Base-by-base conservation (phyloP, 768 basidiomycete genomes). In the Lactarius indigo region DNA sequence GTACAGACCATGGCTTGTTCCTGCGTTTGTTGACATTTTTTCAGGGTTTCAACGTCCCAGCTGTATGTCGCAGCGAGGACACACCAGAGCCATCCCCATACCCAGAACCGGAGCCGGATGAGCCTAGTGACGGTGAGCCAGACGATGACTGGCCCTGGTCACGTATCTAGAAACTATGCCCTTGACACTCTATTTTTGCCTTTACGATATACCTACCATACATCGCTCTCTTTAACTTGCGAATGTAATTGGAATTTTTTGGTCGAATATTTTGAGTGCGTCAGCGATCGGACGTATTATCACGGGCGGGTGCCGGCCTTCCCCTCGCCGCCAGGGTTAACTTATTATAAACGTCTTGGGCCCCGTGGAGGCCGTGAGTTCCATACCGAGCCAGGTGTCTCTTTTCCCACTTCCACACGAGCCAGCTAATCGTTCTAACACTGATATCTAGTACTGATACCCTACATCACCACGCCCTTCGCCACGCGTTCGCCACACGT, bases 11-110 rank as follows among this genome's bases (percentile, higher is more conserved):
- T 15, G 3, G 35, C 33, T 3, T n/a, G 5, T n/a, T 35, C 5
- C 17, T 12, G 20, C 15, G 3, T 23, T 3, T 13, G 30, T 23
- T 50, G 44, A n/a, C 52, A 35, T 13, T 52, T 66, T 31, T 56
- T 59, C 61, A 85, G 78, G 85, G 83, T 50, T 72, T 65, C 74
- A 66, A 72, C 23, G 74, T 81, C n/a, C 83, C 83, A 26, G 70
- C 73, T 63, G 75, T 76, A 50, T 85, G 84, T 72, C 73, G 74
- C 55, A 69, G 69, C 7, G 73, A 35, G 35, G 35, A 69, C n/a
- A 65, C 66, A 41, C 73, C 74, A 5, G 68, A 71, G 64, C 77
- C 75, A 0, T 59, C 69, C 47, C 77, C 74, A 0, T 57, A 56
- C 12, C 79, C 79, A 4, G 69, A 64, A 55, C 75, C 76, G 0